Evolutionary conservation across 2,329 filamentous ascomycete species (phyloP), one percentile per base, ranked within the genome.

Genomic region (Chalaropsis ovoidea): DNA sequence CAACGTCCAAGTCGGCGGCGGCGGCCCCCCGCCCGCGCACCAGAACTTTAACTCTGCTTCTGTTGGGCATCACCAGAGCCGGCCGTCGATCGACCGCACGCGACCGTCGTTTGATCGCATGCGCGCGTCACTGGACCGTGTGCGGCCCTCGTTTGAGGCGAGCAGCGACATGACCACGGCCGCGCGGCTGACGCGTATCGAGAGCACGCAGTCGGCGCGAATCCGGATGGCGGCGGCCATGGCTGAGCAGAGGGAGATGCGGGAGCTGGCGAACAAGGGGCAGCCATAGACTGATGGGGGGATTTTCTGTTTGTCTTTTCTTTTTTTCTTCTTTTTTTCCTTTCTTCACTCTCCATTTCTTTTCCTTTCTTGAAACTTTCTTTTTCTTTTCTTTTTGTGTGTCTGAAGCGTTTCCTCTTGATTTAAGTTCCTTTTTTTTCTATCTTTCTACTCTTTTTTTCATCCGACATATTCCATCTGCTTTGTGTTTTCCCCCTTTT

Each of bases 131-230:
- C 93, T 95, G 84, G 94, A 97, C 72, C 85, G 87, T 31, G 84
- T 90, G 19, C 82, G 91, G 70, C 82, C 88, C 11, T 93, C 89
- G 74, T 96, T 90, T 73, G 93, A 96, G 76, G 85, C 85, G 45
- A 94, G 87, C 74, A 88, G 86, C 71, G 94, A 97, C 71, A 96
- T 96, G 72, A 96, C 93, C 0, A 92, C 89, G 35, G 92, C 92
- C 15, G 90, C 90, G 45, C 86, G 93, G 73, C 77, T 99, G 70
- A 87, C 86, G 61, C 83, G 91, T 69, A 84, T 96, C 69, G 94
- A 96, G 77, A 92, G 88, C 27, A 84, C 80, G 62, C 82, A 84
- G 65, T 86, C 81, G 27, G 67, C 67, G 24, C 54, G 54, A 1
- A 2, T 39, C 15, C 54, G 54, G 5, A 52, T n/a, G 24, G 27